A percentile compares a stretch with the other conserved stretches of the same genome.
Evolutionary conservation across 208 protist genomes (phyloP).

Genomic region (Trypanosoma cruzi): DNA sequence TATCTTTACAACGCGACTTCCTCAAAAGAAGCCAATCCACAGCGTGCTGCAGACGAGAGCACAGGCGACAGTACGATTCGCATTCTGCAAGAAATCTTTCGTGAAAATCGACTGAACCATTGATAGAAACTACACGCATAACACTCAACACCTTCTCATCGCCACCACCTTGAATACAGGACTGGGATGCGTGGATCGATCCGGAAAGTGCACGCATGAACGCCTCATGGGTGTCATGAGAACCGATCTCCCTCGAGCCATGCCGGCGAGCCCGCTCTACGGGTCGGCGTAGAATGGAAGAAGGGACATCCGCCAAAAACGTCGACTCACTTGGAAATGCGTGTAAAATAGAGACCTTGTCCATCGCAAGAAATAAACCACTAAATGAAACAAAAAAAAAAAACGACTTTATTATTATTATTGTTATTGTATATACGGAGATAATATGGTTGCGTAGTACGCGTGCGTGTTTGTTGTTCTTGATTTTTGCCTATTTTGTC

Average conservation of each 20-base stretch:
- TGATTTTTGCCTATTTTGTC: neutral
- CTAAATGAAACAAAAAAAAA: slow-evolving; percentile 3
- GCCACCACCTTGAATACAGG: neutral
- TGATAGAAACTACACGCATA: slow-evolving; percentile 27
- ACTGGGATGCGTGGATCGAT: neutral
- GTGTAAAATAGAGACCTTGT: slow-evolving; percentile 26
- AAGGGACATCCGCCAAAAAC: slow-evolving; percentile 28
- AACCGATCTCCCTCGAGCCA: neutral
- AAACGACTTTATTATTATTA: too few species aligned
- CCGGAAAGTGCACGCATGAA: slow-evolving; percentile 19
- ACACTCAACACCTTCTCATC: slow-evolving; percentile 25
- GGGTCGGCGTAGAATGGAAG: slow-evolving; percentile 1
- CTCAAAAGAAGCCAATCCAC: slow-evolving; percentile 27
- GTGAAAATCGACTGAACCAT: slow-evolving; percentile 28
- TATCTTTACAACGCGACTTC: neutral
- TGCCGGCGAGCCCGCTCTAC: neutral
- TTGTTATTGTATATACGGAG: too few species aligned
- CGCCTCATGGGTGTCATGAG: neutral
- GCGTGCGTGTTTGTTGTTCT: neutral
- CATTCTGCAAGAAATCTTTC: slow-evolving; percentile 15
- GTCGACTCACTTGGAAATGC: slow-evolving; percentile 30
- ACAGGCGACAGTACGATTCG: slow-evolving; percentile 26
- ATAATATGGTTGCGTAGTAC: neutral
- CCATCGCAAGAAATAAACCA: slow-evolving; percentile 29
- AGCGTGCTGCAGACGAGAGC: slow-evolving; percentile 21